A percentile compares a stretch with the other conserved stretches of the same genome.
Conservation (phyloP, 371 early-diverging fungal species). For the Sporodiniella umbellata region DNA sequence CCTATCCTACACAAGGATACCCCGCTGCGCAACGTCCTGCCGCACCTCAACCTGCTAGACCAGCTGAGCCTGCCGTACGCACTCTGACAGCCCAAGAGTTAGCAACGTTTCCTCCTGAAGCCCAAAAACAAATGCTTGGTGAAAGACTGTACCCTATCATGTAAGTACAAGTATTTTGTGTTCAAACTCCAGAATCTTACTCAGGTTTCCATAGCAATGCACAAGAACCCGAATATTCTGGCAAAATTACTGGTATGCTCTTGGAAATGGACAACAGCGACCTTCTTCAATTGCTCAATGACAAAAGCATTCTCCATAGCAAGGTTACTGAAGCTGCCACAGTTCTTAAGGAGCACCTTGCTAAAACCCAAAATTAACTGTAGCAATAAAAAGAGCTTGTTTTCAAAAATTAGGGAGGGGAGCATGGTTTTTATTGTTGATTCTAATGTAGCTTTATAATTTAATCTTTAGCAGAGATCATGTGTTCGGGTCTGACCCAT, state of each 20-base stretch:
- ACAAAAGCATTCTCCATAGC: conserved; percentile 47
- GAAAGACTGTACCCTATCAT: conserved; percentile 84
- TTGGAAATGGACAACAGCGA: conserved; percentile 91
- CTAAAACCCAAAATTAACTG: conserved; percentile 34
- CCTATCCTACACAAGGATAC: conserved; percentile 30
- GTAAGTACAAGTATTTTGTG: not conserved
- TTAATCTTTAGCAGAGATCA: conserved; percentile 45
- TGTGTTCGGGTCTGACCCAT: conserved; percentile 84
- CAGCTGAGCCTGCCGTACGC: not conserved
- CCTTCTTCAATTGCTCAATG: conserved; percentile 74
- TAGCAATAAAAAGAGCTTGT: no score
- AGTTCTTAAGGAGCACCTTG: conserved; percentile 75
- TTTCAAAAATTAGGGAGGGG: no score
- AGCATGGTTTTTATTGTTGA: no score
- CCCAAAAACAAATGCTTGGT: conserved; percentile 85
- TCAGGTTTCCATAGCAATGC: conserved; percentile 6
- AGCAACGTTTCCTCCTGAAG: conserved; percentile 63
- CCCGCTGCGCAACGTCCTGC: conserved; percentile 13
- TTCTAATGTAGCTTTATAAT: not conserved
- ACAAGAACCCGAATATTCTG: conserved; percentile 63
- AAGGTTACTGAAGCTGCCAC: conserved; percentile 86
- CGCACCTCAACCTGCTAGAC: conserved; percentile 28
- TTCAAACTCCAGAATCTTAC: not conserved
- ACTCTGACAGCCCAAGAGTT: conserved; percentile 64
- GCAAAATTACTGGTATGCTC: conserved; percentile 94